These are phyloP conservation scores for Acaromyces ingoldii DNA, from an alignment of 1,284 basidiomycete genomes.

Conservation along the genomic window DNA sequence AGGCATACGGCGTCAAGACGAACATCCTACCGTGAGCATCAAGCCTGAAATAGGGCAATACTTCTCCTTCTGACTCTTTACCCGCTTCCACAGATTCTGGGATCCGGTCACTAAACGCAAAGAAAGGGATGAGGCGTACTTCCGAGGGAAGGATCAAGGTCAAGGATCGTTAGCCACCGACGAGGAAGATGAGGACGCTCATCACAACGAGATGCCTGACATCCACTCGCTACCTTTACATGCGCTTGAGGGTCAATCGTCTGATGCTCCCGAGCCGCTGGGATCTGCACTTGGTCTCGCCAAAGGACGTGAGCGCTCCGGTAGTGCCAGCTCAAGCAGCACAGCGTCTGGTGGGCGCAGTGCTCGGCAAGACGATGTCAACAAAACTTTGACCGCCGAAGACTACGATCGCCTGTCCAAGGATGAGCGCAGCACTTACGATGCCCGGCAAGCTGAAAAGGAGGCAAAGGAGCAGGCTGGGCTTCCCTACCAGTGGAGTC, in stretches of 20 bases:
- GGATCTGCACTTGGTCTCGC: no score
- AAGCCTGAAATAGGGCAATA: neutral
- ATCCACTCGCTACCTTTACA: neutral
- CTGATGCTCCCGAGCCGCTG: neutral
- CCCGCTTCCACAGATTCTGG: slow-evolving; percentile 41
- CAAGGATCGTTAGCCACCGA: slow-evolving; percentile 6
- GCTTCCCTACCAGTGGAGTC: slow-evolving; percentile 87
- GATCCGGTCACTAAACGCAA: slow-evolving; percentile 37
- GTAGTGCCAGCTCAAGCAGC: neutral
- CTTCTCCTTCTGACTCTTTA: neutral
- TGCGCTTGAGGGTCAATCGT: neutral
- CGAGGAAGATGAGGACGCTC: neutral
- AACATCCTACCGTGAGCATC: neutral
- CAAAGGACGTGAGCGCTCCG: neutral
- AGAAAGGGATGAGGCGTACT: slow-evolving; percentile 37
- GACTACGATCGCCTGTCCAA: slow-evolving; percentile 3
- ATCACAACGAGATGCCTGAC: neutral
- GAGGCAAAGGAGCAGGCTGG: slow-evolving; percentile 44
- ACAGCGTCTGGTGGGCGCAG: neutral
- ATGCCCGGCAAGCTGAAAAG: slow-evolving; percentile 13
- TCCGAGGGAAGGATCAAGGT: slow-evolving; percentile 14
- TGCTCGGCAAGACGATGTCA: neutral
- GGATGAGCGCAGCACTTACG: slow-evolving; percentile 28
- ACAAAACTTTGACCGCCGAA: neutral
- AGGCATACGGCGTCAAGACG: slow-evolving; percentile 48